A percentile compares a stretch with the other conserved stretches of the same genome.
Conservation (phyloP, 2,329 filamentous ascomycete genomes). For the Cladophialophora immunda region DNA sequence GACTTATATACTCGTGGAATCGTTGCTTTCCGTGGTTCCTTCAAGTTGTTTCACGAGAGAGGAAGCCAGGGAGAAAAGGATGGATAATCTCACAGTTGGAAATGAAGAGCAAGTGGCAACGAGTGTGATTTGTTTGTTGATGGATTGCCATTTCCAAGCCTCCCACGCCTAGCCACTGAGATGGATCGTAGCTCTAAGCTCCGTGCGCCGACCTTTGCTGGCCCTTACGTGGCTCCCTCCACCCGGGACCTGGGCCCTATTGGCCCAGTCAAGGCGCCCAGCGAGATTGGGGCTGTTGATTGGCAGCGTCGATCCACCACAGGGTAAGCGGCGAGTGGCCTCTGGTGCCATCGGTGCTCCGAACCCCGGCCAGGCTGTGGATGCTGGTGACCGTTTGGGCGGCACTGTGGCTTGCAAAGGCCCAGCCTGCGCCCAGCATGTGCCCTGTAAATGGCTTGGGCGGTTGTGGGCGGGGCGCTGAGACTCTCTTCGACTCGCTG, state of each 20-base stretch:
- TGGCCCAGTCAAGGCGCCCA: conserved; percentile 19
- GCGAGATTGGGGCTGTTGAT: conserved; percentile 22
- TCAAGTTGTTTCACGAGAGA: background rate
- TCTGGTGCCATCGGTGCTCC: conserved; percentile 6
- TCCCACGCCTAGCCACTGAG: background rate
- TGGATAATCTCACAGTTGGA: conserved; percentile 8
- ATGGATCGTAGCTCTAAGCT: background rate
- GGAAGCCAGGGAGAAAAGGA: background rate
- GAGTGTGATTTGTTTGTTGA: conserved; percentile 29
- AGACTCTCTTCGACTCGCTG: background rate
- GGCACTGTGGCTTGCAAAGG: background rate
- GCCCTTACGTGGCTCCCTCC: conserved; percentile 3
- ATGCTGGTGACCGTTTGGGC: background rate
- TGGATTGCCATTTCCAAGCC: conserved; percentile 22
- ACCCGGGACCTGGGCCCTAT: background rate
- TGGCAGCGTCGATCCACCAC: conserved; percentile 7
- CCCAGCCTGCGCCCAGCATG: background rate
- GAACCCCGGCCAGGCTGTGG: conserved; percentile 3
- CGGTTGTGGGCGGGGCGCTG: conserved; percentile 1
- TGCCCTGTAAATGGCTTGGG: background rate
- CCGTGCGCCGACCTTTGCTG: background rate
- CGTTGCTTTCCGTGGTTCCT: no score
- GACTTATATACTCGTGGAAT: background rate
- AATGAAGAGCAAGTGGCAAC: conserved; percentile 2
- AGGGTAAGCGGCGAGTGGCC: conserved; percentile 8